A percentile compares a stretch with the other conserved stretches of the same genome.
phyloP scores from a whole-genome alignment of 2,329 filamentous ascomycete genomes.

The Penicillium sp. region DNA sequence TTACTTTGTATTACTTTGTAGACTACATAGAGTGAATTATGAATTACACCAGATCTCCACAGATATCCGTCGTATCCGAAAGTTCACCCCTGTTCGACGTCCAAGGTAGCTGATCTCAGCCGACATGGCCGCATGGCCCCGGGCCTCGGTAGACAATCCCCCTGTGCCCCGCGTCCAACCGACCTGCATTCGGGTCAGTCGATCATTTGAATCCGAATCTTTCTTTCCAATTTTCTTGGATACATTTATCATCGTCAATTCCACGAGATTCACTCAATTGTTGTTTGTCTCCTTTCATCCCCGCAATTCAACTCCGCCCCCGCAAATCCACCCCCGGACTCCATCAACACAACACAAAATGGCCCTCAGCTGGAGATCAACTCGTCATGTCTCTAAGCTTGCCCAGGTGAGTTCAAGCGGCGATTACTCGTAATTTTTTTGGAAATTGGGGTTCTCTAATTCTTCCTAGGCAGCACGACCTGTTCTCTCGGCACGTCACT shows the following conservation, averaged over 20 bases:
- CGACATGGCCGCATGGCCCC: conserved; percentile 21
- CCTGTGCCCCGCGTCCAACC: conserved; percentile 21
- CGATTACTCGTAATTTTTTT: background rate
- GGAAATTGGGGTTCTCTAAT: background rate
- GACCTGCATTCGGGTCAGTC: conserved; percentile 9
- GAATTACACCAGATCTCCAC: background rate
- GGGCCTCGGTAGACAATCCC: conserved; percentile 19
- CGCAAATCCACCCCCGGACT: conserved; percentile 23
- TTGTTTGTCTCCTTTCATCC: conserved; percentile 3
- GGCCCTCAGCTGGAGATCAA: conserved; percentile 37
- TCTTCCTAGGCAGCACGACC: conserved; percentile 20
- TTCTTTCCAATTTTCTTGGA: background rate
- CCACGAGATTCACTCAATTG: conserved; percentile 3
- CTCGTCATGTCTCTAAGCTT: conserved; percentile 37
- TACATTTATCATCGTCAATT: background rate
- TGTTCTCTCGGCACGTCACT: conserved; percentile 25
- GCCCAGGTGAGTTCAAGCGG: conserved; percentile 28
- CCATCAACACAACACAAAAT: conserved; percentile 21
- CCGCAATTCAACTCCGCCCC: conserved; percentile 20
- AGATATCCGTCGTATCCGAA: background rate
- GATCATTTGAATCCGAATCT: conserved; percentile 9
- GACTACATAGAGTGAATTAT: background rate
- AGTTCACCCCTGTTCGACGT: background rate
- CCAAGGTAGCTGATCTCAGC: background rate
- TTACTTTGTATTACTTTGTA: background rate